Conservation (phyloP, 805 yeast species). For the Sugiyamaella smithiae region DNA sequence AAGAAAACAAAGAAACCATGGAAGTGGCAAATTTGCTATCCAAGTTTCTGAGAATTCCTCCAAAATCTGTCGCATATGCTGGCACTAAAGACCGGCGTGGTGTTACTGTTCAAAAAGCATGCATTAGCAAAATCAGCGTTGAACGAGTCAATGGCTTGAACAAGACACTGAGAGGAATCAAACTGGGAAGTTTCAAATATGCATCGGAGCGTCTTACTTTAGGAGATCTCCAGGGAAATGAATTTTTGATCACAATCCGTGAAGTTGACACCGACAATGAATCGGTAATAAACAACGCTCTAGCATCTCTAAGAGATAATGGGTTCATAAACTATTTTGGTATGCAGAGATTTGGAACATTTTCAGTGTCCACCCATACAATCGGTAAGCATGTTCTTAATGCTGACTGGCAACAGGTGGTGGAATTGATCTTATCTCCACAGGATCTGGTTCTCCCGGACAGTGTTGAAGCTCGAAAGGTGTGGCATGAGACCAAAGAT, state of each 20-base stretch:
- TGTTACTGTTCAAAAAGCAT: slow-evolving; percentile 82
- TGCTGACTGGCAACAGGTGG: slow-evolving; percentile 78
- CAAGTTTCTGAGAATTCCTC: slow-evolving; percentile 70
- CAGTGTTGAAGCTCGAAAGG: slow-evolving; percentile 74
- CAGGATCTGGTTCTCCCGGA: slow-evolving; percentile 83
- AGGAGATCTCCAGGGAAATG: slow-evolving; percentile 88
- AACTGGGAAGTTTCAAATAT: slow-evolving; percentile 75
- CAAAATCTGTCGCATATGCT: slow-evolving; percentile 70
- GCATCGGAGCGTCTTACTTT: slow-evolving; percentile 58
- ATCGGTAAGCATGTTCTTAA: slow-evolving; percentile 72
- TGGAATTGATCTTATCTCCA: slow-evolving; percentile 72
- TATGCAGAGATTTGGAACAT: slow-evolving; percentile 98
- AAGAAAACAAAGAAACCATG: slow-evolving; percentile 97
- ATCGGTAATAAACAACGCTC: slow-evolving; percentile 48
- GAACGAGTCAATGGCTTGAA: slow-evolving; percentile 71
- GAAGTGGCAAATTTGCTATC: slow-evolving; percentile 79
- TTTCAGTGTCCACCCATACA: slow-evolving; percentile 85
- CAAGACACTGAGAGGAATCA: slow-evolving; percentile 69
- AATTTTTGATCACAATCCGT: slow-evolving; percentile 79
- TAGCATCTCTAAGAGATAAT: slow-evolving; percentile 53
- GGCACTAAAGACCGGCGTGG: slow-evolving; percentile 98
- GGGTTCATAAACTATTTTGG: slow-evolving; percentile 96
- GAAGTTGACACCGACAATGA: slow-evolving; percentile 53
- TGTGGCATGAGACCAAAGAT: slow-evolving; percentile 74
- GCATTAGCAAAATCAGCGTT: slow-evolving; percentile 59